Conservation (phyloP, 495 filamentous ascomycete genomes). For the Lasiosphaeria ovina region DNA sequence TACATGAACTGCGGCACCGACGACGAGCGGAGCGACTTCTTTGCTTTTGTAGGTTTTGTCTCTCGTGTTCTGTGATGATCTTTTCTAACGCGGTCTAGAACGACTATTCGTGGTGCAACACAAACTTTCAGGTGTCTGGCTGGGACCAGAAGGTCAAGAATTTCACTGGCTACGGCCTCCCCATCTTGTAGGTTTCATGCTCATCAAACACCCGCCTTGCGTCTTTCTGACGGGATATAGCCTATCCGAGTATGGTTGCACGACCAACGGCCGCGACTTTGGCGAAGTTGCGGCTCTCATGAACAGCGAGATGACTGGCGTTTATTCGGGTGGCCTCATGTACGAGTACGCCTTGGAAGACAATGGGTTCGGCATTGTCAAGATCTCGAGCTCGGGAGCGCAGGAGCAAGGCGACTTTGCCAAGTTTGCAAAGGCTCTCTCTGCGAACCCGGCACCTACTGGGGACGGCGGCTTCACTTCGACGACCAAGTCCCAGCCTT, state of each 20-base stretch:
- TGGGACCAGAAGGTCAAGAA: conserved; percentile 92
- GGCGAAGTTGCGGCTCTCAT: conserved; percentile 79
- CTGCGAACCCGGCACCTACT: conserved; percentile 58
- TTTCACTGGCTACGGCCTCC: conserved; percentile 86
- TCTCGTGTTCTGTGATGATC: conserved; percentile 8
- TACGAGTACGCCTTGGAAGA: conserved; percentile 89
- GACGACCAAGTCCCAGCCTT: conserved; percentile 61
- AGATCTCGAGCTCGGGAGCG: conserved; percentile 45
- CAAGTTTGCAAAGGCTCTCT: conserved; percentile 64
- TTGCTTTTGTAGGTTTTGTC: conserved; percentile 64
- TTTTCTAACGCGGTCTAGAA: conserved; percentile 46
- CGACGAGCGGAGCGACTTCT: conserved; percentile 87
- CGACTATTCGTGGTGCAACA: conserved; percentile 97
- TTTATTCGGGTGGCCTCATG: conserved; percentile 94
- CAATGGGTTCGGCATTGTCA: conserved; percentile 74
- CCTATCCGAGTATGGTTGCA: conserved; percentile 93
- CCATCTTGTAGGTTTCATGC: conserved; percentile 61
- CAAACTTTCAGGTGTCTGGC: conserved; percentile 71
- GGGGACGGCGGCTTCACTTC: conserved; percentile 77
- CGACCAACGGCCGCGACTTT: conserved; percentile 74
- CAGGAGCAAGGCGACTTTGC: conserved; percentile 59
- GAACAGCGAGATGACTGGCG: conserved; percentile 76
- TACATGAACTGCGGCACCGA: conserved; percentile 95
- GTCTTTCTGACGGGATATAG: conserved; percentile 21
- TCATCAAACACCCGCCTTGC: background rate